phyloP scores from a whole-genome alignment of 768 basidiomycete genomes.

The Podaxis sp. region DNA sequence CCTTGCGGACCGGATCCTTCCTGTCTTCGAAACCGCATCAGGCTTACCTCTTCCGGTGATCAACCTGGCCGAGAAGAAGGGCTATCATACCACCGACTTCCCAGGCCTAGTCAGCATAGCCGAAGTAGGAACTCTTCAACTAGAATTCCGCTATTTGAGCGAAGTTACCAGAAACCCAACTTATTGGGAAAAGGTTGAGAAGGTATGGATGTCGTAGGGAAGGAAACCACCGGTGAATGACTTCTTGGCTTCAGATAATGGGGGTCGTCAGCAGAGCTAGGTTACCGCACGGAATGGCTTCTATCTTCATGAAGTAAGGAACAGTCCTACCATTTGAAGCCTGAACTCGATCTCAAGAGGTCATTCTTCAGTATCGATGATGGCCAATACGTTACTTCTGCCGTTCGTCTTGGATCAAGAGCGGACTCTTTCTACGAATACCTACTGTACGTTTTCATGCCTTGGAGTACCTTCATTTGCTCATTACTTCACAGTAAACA shows the following conservation, averaged over 20 bases:
- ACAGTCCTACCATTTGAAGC: not conserved
- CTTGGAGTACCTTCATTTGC: conserved; percentile 1
- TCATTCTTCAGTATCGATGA: conserved; percentile 29
- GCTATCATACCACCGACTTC: conserved; percentile 58
- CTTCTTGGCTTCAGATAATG: conserved; percentile 46
- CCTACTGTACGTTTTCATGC: conserved; percentile 50
- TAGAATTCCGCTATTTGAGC: conserved; percentile 89
- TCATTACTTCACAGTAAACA: conserved; percentile 52
- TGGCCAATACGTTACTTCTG: conserved; percentile 52
- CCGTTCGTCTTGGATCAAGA: conserved; percentile 86
- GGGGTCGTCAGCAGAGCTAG: conserved; percentile 60
- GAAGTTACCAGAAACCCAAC: conserved; percentile 69
- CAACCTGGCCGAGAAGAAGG: conserved; percentile 64
- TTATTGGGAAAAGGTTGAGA: conserved; percentile 83
- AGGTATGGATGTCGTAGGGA: conserved; percentile 37
- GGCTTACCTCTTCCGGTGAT: conserved; percentile 81
- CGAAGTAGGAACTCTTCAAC: conserved; percentile 85
- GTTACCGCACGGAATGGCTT: conserved; percentile 70
- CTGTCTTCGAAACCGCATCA: conserved; percentile 76
- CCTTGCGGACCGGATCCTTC: conserved; percentile 82
- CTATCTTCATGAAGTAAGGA: conserved; percentile 78
- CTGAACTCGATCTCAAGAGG: not conserved
- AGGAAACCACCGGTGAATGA: not conserved
- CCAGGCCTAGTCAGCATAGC: conserved; percentile 71
- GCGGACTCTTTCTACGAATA: conserved; percentile 97